Percentiles rank a stretch among this genome's conserved stretches.
Conservation (phyloP, 805 yeast genomes). For the Starmerella potacharoeniae region DNA sequence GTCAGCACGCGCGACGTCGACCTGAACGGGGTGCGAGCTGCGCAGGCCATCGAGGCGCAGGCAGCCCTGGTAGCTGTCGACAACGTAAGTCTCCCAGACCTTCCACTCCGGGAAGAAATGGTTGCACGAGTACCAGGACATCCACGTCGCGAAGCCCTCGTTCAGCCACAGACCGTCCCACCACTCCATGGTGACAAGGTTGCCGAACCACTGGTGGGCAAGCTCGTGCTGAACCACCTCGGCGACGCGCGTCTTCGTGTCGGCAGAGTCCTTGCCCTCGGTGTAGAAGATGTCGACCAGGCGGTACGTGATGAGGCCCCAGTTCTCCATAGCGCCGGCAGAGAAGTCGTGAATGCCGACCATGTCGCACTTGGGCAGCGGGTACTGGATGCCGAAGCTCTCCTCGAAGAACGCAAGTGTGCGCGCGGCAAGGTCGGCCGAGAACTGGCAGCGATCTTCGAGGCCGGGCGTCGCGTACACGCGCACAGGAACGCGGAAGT, state of each 20-base stretch:
- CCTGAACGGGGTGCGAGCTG: conserved; percentile 70
- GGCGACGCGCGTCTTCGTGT: conserved; percentile 58
- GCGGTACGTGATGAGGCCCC: conserved; percentile 69
- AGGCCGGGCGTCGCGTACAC: conserved; percentile 61
- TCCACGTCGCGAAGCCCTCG: conserved; percentile 86
- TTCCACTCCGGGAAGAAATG: conserved; percentile 72
- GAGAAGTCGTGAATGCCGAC: conserved; percentile 69
- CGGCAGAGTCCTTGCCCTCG: conserved; percentile 51
- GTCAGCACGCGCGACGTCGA: conserved; percentile 63
- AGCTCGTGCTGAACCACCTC: conserved; percentile 78
- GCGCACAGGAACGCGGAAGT: conserved; percentile 51
- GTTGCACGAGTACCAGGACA: conserved; percentile 60
- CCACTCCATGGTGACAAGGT: conserved; percentile 84
- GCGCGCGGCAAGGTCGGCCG: conserved; percentile 53
- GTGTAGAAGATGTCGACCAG: conserved; percentile 53
- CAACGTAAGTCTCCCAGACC: conserved; percentile 64
- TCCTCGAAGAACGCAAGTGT: conserved; percentile 55
- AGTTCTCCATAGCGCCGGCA: conserved; percentile 87
- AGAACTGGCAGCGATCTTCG: conserved; percentile 49
- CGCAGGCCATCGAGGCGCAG: conserved; percentile 61
- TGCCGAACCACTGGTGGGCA: conserved; percentile 90
- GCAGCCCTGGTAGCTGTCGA: conserved; percentile 65
- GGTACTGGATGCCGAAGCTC: conserved; percentile 59
- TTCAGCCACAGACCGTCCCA: conserved; percentile 88
- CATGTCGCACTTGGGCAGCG: conserved; percentile 71